phyloP scores from a whole-genome alignment of 768 basidiomycete species.

The Krasilnikovozyma curviuscula region DNA sequence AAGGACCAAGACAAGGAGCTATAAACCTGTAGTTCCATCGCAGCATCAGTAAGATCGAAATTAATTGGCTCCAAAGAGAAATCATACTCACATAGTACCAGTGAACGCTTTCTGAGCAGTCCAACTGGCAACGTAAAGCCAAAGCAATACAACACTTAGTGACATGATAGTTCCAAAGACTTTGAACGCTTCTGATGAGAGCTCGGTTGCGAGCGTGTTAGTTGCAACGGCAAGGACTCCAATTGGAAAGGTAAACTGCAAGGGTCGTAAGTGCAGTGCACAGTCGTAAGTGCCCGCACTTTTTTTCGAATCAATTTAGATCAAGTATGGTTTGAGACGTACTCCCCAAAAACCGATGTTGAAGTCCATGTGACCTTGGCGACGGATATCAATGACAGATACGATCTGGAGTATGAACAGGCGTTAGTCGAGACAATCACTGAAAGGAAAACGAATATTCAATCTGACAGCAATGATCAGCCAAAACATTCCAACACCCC shows the following conservation, averaged over 20 bases:
- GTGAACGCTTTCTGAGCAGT: too few relatives aligned
- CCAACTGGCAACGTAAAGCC: too few relatives aligned
- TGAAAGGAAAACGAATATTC: too few relatives aligned
- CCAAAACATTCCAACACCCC: constrained; percentile 24
- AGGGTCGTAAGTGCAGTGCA: too few relatives aligned
- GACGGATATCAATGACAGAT: constrained; percentile 12
- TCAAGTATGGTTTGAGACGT: not conserved
- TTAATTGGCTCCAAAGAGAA: too few relatives aligned
- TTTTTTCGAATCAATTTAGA: not conserved
- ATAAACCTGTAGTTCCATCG: too few relatives aligned
- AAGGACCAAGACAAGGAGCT: too few relatives aligned
- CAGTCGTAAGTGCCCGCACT: too few relatives aligned
- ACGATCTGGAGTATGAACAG: constrained; percentile 12
- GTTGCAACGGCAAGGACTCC: constrained; percentile 21
- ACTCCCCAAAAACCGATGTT: constrained; percentile 15
- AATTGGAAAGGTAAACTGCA: constrained; percentile 25
- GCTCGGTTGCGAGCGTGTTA: constrained; percentile 18
- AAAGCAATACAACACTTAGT: constrained; percentile 17
- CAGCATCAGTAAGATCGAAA: too few relatives aligned
- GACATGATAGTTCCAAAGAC: constrained; percentile 21
- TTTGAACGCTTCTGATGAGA: constrained; percentile 20
- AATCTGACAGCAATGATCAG: constrained; percentile 20
- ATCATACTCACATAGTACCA: too few relatives aligned
- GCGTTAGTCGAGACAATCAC: constrained; percentile 15
- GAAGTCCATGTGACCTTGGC: constrained; percentile 17